A percentile compares a stretch with the other conserved stretches of the same genome.
Conservation (phyloP, 345 rosid species). For the Gossypium sturtianum region DNA sequence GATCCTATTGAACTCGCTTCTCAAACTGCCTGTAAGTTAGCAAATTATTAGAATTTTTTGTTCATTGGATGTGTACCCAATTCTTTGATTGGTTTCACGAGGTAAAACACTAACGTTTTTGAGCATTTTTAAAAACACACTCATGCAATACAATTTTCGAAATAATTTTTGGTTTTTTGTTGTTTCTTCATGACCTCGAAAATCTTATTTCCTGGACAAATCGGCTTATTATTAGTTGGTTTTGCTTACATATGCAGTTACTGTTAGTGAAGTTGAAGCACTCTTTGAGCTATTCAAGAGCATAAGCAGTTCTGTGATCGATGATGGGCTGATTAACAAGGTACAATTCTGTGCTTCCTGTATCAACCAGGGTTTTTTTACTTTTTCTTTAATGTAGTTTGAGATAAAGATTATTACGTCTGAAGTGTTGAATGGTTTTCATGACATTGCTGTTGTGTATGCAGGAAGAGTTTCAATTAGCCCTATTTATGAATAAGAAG, state of each 20-base stretch:
- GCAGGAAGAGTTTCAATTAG: constrained; percentile 98
- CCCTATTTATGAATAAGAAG: constrained; percentile 83
- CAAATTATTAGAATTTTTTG: not conserved
- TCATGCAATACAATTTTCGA: no score
- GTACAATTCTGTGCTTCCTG: constrained; percentile 27
- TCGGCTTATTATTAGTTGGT: not conserved
- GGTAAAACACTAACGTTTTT: no score
- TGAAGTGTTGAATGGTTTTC: not conserved
- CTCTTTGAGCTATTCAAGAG: constrained; percentile 91
- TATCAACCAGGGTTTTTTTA: not conserved
- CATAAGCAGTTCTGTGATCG: constrained; percentile 92
- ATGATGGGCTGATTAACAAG: constrained; percentile 96
- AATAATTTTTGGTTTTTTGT: no score
- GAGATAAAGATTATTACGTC: not conserved
- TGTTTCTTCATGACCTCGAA: no score
- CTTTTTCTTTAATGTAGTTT: not conserved
- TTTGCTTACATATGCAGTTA: constrained; percentile 51
- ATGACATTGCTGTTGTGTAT: constrained; percentile 17
- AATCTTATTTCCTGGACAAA: not conserved
- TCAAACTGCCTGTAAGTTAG: constrained; percentile 80
- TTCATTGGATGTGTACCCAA: not conserved
- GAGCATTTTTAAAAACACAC: not conserved
- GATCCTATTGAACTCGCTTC: constrained; percentile 85
- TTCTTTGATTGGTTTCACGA: not conserved
- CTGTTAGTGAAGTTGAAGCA: constrained; percentile 99